These are phyloP conservation scores for Leccinum incarnatum DNA, from an alignment of 768 basidiomycete genomes.

Conservation along the genomic window DNA sequence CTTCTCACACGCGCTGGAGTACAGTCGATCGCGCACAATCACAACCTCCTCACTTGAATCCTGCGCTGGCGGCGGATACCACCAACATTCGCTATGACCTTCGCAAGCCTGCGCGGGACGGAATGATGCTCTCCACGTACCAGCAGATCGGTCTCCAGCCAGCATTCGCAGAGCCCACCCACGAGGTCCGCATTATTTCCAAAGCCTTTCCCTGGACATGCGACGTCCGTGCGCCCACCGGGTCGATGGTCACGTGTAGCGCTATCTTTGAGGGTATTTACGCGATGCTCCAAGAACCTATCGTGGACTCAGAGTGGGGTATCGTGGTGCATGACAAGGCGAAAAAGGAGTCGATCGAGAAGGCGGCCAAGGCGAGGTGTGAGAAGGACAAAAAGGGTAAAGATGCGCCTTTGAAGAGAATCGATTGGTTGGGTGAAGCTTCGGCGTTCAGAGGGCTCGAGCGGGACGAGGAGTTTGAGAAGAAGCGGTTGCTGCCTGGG, in stretches of 20 bases:
- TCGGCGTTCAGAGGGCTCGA: constrained; percentile 64
- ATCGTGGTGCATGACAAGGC: constrained; percentile 45
- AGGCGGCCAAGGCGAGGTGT: constrained; percentile 48
- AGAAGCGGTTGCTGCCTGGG: constrained; percentile 49
- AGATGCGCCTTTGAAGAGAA: constrained; percentile 45
- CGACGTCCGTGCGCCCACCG: constrained; percentile 42
- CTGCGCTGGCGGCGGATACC: constrained; percentile 50
- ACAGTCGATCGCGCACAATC: constrained; percentile 28
- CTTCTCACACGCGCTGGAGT: not conserved
- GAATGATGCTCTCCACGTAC: constrained; percentile 44
- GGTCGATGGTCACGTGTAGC: constrained; percentile 43
- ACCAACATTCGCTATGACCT: constrained; percentile 52
- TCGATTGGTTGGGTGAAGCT: constrained; percentile 61
- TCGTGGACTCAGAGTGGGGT: constrained; percentile 70
- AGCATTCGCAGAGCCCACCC: constrained; percentile 36
- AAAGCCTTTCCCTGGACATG: constrained; percentile 66
- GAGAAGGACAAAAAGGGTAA: constrained; percentile 27
- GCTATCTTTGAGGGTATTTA: constrained; percentile 56
- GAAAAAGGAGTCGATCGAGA: constrained; percentile 43
- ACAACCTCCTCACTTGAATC: constrained; percentile 52
- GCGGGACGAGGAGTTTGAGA: constrained; percentile 55
- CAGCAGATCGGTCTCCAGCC: constrained; percentile 35
- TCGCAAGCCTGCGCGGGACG: constrained; percentile 39
- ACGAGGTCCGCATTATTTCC: constrained; percentile 50
- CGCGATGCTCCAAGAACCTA: constrained; percentile 46